phyloP scores from a whole-genome alignment of 495 filamentous ascomycete species.

The Antarctomyces pellizariae region DNA sequence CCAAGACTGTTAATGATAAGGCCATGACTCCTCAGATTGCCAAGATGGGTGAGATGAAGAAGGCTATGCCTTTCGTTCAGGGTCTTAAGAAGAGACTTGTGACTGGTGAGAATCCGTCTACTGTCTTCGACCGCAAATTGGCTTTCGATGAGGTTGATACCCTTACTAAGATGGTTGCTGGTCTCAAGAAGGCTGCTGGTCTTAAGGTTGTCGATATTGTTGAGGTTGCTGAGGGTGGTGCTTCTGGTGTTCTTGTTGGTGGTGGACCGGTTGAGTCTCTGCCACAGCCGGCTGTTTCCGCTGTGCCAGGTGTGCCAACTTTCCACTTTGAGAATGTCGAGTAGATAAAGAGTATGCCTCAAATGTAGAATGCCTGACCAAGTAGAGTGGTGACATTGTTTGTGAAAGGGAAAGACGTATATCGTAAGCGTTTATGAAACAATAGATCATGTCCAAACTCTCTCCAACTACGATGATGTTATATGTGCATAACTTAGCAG shows the following conservation, averaged over 20 bases:
- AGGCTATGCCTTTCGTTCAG: slow-evolving; percentile 95
- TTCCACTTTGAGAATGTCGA: slow-evolving; percentile 59
- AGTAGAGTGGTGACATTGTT: too few relatives aligned
- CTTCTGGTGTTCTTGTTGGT: slow-evolving; percentile 30
- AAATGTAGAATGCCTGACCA: too few relatives aligned
- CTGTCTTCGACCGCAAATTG: slow-evolving; percentile 60
- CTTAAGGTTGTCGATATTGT: slow-evolving; percentile 38
- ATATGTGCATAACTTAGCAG: too few relatives aligned
- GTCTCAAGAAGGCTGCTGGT: slow-evolving; percentile 38
- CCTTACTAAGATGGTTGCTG: slow-evolving; percentile 32
- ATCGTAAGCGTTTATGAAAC: too few relatives aligned
- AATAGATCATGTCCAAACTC: too few relatives aligned
- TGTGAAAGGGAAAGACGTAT: too few relatives aligned
- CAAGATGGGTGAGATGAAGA: slow-evolving; percentile 80
- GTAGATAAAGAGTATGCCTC: background rate
- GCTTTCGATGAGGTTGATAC: slow-evolving; percentile 65
- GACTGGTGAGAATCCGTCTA: slow-evolving; percentile 27
- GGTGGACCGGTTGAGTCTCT: slow-evolving; percentile 30
- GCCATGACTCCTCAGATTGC: slow-evolving; percentile 45
- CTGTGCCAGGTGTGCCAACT: slow-evolving; percentile 55
- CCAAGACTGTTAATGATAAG: slow-evolving; percentile 42
- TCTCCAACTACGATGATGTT: too few relatives aligned
- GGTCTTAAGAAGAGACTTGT: slow-evolving; percentile 57
- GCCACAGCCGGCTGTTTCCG: slow-evolving; percentile 32
- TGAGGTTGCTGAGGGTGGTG: slow-evolving; percentile 44